These are phyloP conservation scores for Lentinula boryana DNA, from an alignment of 768 basidiomycete genomes.

Conservation along the genomic window DNA sequence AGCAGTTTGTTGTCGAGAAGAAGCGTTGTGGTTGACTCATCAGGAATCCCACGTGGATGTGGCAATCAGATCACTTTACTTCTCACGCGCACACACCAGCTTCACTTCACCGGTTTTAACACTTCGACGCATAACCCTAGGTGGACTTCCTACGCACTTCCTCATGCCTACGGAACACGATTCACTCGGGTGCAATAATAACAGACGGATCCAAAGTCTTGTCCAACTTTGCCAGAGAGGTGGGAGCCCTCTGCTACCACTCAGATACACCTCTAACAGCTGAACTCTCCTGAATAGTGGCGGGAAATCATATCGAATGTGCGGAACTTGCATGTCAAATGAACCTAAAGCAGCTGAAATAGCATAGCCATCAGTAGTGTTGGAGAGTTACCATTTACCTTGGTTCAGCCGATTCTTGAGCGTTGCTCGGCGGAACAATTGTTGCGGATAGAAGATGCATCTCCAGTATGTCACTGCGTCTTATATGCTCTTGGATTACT, in stretches of 20 bases:
- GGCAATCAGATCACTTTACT: not conserved
- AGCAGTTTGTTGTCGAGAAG: no score
- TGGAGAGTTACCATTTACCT: constrained; percentile 55
- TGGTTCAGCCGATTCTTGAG: constrained; percentile 71
- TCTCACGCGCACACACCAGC: not conserved
- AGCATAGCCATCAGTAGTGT: constrained; percentile 56
- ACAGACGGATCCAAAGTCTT: constrained; percentile 52
- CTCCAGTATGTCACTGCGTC: constrained; percentile 47
- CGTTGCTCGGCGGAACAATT: constrained; percentile 69
- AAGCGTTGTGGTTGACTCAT: no score
- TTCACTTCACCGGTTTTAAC: not conserved
- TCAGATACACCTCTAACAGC: constrained; percentile 6
- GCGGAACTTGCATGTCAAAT: constrained; percentile 14
- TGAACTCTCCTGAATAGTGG: constrained; percentile 34
- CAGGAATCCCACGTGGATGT: not conserved
- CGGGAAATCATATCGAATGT: constrained; percentile 58
- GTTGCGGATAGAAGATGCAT: constrained; percentile 57
- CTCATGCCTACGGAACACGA: constrained; percentile 31
- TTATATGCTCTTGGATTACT: not conserved
- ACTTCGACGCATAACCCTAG: not conserved
- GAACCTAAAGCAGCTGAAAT: not conserved
- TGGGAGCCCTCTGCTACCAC: constrained; percentile 24
- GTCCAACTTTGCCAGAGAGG: constrained; percentile 71
- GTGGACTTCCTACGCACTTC: not conserved
- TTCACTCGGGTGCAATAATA: constrained; percentile 3